Percentiles rank a stretch among this genome's conserved stretches.
These are phyloP conservation scores for Coffea canephora DNA, from an alignment of 257 asterid genomes.

Conservation along the genomic window DNA sequence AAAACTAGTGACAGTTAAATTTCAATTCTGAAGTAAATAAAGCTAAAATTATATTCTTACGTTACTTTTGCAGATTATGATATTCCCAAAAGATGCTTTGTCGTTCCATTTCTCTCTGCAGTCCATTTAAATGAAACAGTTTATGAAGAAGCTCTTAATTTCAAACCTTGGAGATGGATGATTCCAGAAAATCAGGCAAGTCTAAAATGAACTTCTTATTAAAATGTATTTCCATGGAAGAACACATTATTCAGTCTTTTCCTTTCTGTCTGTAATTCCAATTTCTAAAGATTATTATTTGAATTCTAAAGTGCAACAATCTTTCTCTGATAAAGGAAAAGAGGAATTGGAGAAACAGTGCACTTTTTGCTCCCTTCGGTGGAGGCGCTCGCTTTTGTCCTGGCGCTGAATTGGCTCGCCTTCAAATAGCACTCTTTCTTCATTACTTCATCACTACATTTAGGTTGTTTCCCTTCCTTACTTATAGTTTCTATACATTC, in stretches of 20 bases:
- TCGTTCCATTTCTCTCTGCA: conserved; percentile 89
- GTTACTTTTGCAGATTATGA: conserved; percentile 49
- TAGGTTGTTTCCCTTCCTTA: conserved; percentile 37
- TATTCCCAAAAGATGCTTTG: conserved; percentile 83
- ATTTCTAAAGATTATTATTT: neutral
- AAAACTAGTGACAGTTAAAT: neutral
- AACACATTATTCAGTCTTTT: neutral
- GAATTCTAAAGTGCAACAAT: neutral
- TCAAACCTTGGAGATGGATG: conserved; percentile 97
- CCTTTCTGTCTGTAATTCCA: neutral
- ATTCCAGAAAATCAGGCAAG: conserved; percentile 74
- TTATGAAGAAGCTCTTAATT: conserved; percentile 56
- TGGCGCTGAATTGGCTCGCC: conserved; percentile 94
- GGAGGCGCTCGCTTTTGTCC: conserved; percentile 94
- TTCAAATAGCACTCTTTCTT: conserved; percentile 82
- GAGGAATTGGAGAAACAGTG: conserved; percentile 82
- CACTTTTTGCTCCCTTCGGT: conserved; percentile 79
- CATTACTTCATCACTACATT: conserved; percentile 66
- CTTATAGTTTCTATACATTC: neutral
- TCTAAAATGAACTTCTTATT: neutral
- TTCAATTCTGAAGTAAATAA: neutral
- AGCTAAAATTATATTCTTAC: neutral
- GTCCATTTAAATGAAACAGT: conserved; percentile 62
- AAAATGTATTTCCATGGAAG: neutral
- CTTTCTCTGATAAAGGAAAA: conserved; percentile 45